Conservation (phyloP, 345 rosid species). For the Raphanus raphanistrum region DNA sequence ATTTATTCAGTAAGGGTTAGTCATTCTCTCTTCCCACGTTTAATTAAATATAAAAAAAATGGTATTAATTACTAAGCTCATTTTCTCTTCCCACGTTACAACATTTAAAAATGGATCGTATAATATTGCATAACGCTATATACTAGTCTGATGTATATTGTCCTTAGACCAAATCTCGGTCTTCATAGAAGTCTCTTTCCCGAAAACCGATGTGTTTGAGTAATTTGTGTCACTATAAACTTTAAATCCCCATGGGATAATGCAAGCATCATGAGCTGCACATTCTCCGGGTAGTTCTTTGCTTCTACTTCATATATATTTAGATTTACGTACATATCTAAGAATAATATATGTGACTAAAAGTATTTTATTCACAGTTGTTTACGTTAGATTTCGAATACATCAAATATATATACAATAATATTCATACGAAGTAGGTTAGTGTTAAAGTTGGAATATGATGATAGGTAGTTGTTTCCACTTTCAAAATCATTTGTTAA, state of each 20-base stretch:
- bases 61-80: constrained; percentile 1
- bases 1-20: not conserved
- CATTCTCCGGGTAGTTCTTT: constrained; percentile 15
- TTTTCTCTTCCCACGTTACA: constrained; percentile 18
- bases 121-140: not conserved
- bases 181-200: constrained; percentile 40
- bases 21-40: not conserved
- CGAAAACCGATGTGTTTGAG: constrained; percentile 33
- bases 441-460: not conserved
- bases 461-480: not conserved
- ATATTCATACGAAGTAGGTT: not conserved
- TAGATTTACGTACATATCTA: not conserved
- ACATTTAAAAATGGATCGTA: not conserved
- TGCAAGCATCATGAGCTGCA: constrained; percentile 35
- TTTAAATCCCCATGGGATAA: constrained; percentile 32
- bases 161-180: constrained; percentile 39
- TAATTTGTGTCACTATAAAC: constrained; percentile 36
- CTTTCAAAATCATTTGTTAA: not conserved
- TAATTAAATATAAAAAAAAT: not conserved
- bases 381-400: not conserved
- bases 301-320: constrained; percentile 18
- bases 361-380: not conserved
- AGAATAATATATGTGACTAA: not conserved
- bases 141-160: constrained; percentile 17
- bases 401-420: not conserved